Conservation (phyloP, 2,329 filamentous ascomycete species). For the Penicillium sp. region DNA sequence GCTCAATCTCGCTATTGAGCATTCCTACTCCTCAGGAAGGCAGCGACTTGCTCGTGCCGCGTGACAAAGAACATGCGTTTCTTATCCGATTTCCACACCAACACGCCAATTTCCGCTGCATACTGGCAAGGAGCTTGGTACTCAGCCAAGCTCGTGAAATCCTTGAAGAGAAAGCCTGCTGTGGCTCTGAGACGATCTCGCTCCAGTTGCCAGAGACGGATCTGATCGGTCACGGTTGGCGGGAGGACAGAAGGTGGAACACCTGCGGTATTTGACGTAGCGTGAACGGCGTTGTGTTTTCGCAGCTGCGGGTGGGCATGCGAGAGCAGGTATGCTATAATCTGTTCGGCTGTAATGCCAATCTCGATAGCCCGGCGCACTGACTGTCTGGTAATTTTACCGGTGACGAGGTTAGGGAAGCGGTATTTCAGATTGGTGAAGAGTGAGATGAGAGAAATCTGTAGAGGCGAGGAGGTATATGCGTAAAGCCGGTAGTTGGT, state of each 20-base stretch:
- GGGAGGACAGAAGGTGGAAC: constrained; percentile 71
- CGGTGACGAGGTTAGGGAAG: constrained; percentile 92
- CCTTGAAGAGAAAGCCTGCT: constrained; percentile 83
- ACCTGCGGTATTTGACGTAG: constrained; percentile 44
- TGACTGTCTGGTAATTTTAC: constrained; percentile 85
- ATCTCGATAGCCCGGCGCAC: constrained; percentile 84
- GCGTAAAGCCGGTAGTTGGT: constrained; percentile 98
- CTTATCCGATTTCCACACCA: constrained; percentile 82
- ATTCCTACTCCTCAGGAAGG: constrained; percentile 72
- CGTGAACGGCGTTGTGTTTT: constrained; percentile 55
- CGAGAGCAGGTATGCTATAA: constrained; percentile 87
- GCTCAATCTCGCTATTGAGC: not conserved
- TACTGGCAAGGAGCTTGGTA: constrained; percentile 62
- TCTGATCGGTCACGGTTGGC: constrained; percentile 96
- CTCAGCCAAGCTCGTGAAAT: constrained; percentile 74
- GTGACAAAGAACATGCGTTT: constrained; percentile 89
- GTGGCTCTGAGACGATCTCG: constrained; percentile 90
- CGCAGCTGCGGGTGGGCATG: constrained; percentile 96
- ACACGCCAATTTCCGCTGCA: constrained; percentile 86
- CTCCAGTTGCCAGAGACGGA: constrained; percentile 95
- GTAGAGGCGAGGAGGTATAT: constrained; percentile 90
- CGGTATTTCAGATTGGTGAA: constrained; percentile 88
- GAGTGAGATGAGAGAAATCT: constrained; percentile 90
- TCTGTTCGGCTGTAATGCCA: constrained; percentile 93
- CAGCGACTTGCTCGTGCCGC: constrained; percentile 83